Percentiles rank a stretch among this genome's conserved stretches.
Evolutionary conservation across 139 green algal species (phyloP).

Genomic region (Asterochloris erici): DNA sequence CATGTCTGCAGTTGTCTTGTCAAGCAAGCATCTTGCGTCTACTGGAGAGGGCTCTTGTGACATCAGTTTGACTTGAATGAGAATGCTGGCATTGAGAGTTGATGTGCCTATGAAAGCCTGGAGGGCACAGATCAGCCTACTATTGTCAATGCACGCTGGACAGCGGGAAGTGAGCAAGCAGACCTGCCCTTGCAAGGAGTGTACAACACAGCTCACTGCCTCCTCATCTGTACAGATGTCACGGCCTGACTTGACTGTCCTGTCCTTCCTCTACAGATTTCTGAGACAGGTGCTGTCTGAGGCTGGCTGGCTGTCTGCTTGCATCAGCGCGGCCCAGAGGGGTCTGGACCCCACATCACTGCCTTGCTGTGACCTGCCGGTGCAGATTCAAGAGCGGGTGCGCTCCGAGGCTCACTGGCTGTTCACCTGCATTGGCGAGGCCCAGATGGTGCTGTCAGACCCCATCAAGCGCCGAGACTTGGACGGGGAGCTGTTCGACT

Average conservation of each 20-base stretch:
- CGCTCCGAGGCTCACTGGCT: slow-evolving; percentile 44
- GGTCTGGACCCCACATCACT: not conserved
- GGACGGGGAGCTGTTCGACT: slow-evolving; percentile 1
- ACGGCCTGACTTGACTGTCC: not conserved
- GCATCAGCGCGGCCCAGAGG: not conserved
- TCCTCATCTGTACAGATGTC: not conserved
- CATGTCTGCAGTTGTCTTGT: not conserved
- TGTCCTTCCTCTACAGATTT: not conserved
- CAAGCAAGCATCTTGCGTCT: not conserved
- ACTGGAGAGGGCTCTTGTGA: not conserved
- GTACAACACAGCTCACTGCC: not conserved
- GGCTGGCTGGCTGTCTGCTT: not conserved
- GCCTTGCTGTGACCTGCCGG: too few relatives aligned
- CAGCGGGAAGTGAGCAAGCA: too few relatives aligned
- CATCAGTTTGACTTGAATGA: not conserved
- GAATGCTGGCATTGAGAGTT: not conserved
- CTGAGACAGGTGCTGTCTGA: not conserved
- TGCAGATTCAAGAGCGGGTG: slow-evolving; percentile 26
- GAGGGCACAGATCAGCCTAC: not conserved
- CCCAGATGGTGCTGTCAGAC: slow-evolving; percentile 51
- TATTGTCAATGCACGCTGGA: too few relatives aligned
- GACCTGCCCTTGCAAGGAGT: not conserved
- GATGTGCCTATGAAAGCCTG: not conserved
- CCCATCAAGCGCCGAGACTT: slow-evolving; percentile 36
- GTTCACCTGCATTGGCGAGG: slow-evolving; percentile 58